Evolutionary conservation across 768 basidiomycete species (phyloP), one percentile per base, ranked within the genome.

Genomic region (Kockovaella imperatae): DNA sequence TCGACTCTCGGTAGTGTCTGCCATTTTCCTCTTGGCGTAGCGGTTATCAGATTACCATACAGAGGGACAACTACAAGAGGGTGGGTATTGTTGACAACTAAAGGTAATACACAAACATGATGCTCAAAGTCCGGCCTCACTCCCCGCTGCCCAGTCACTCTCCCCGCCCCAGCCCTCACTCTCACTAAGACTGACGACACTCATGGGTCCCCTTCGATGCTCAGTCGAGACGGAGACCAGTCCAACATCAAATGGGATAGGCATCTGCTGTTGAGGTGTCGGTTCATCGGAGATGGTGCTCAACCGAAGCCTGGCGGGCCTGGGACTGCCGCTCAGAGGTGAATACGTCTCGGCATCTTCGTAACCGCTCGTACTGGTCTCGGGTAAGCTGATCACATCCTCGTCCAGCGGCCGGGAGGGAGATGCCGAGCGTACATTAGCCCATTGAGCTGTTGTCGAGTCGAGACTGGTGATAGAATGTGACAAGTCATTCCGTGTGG

Each of bases 311-410:
- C 36, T n/a, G 50, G 45, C 8, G 31, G 20, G 42, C 24, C 42
- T 52, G 2, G 50, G 21, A 8, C 44, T 30, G 18, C 47, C 20
- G 4, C 42, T 45, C 6, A 56, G 35, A n/a, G 62, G 59, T 6
- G 58, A 58, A 35, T 64, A 64, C 4, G 52, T 32, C 50, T 64
- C 62, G 4, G 59, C 62, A 46, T 64, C 62, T 44, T 56, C 52
- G 39, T 59, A 64, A 6, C 45, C 45, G 20, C 52, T 57, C 24
- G 42, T 47, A 35, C 47, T 42, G 14, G 43, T 50, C 4, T 53
- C 45, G 7, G 47, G 50, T 5, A 49, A 31, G 3, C 45, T 47
- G 29, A 57, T 31, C 26, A 54, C 31, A 30, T 56, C 57, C 28
- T 53, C 51, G 21, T 56, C 57, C 7, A 21, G 6, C n/a, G 39